A percentile compares a stretch with the other conserved stretches of the same genome.
phyloP scores from a whole-genome alignment of 2,329 filamentous ascomycete species.

The Phaeosphaeriaceae sp. region DNA sequence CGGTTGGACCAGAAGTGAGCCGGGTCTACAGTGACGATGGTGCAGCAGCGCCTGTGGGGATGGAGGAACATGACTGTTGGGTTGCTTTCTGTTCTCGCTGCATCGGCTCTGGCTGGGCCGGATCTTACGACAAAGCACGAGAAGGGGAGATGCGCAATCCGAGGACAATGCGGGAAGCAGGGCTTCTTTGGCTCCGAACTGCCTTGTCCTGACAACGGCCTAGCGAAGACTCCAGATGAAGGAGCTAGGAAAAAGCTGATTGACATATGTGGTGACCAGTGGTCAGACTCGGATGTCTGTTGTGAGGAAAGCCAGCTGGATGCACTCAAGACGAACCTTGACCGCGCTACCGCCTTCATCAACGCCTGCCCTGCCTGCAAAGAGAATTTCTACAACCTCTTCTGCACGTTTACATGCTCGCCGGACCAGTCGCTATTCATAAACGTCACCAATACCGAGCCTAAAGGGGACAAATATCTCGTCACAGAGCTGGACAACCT shows the following conservation, averaged over 20 bases:
- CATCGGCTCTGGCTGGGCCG: conserved; percentile 37
- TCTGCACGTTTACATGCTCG: conserved; percentile 98
- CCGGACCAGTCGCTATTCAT: conserved; percentile 95
- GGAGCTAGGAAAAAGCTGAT: conserved; percentile 79
- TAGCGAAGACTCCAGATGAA: conserved; percentile 75
- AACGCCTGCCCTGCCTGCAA: conserved; percentile 95
- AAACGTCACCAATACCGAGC: conserved; percentile 80
- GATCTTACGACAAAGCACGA: conserved; percentile 69
- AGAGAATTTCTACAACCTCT: conserved; percentile 97
- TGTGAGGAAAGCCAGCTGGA: conserved; percentile 83
- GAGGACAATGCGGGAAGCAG: conserved; percentile 89
- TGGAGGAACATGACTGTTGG: conserved; percentile 24
- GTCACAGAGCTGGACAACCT: conserved; percentile 92
- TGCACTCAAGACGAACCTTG: conserved; percentile 80
- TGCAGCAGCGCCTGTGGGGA: conserved; percentile 29
- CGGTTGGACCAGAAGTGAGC: too few relatives aligned
- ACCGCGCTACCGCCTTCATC: conserved; percentile 86
- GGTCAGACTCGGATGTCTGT: conserved; percentile 83
- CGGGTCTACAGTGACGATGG: conserved; percentile 19
- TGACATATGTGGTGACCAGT: conserved; percentile 84
- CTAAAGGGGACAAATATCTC: conserved; percentile 66
- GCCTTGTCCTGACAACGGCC: conserved; percentile 89
- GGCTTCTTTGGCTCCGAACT: conserved; percentile 88
- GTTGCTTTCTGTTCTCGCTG: conserved; percentile 36
- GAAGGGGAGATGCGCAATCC: conserved; percentile 84